Evolutionary conservation across 352 stramenopile genomes (phyloP), one percentile per base, ranked within the genome.

Genomic region (Phytophthora melonis): DNA sequence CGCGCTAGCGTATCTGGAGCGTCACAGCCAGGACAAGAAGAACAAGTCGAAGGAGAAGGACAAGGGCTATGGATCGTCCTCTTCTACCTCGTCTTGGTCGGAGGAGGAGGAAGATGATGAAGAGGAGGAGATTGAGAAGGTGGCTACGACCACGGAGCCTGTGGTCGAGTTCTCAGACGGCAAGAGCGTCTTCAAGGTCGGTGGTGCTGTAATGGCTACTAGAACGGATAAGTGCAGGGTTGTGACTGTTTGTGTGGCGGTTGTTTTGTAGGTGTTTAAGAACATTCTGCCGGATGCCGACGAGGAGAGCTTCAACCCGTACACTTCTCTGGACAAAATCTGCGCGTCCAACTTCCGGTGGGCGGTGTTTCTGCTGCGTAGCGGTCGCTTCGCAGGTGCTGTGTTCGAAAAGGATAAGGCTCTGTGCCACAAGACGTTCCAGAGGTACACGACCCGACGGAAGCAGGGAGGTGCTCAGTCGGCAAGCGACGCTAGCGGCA

Each of bases 391-490:
- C 80, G 95, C 93, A 5, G 93, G 88, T 5, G 95, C 89, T 18
- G 82, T 98, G 7, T 98, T 97, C 75, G 79, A 95, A 41, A 84
- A 88, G 70, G 91, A 95, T 41, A 94, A 92, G 72, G 97, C 94
- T 41, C 30, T 98, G 18, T 88, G 87, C 47, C 96, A 99, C 77
- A 97, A 96, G 75, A 96, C 94, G 47, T 98, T 95, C 53, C 88
- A 96, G 64, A 82, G 93, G 18, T 99, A 99, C 81, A 99, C 96
- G 8, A 92, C 96, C 6, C 88, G 96, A 39, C 90, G 95, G 59
- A 98, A 98, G 60, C 96, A 99, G 73, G 96, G 96, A 23, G 97
- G 96, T 6, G 92, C 87, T 13, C 96, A 99, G 81, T 97, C 93
- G 0, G 80, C 86, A 5, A 90, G 96, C 53, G 96, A 99, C 64